Base-by-base conservation (phyloP, 176 grass and related monocot species). In the Avena sativa region DNA sequence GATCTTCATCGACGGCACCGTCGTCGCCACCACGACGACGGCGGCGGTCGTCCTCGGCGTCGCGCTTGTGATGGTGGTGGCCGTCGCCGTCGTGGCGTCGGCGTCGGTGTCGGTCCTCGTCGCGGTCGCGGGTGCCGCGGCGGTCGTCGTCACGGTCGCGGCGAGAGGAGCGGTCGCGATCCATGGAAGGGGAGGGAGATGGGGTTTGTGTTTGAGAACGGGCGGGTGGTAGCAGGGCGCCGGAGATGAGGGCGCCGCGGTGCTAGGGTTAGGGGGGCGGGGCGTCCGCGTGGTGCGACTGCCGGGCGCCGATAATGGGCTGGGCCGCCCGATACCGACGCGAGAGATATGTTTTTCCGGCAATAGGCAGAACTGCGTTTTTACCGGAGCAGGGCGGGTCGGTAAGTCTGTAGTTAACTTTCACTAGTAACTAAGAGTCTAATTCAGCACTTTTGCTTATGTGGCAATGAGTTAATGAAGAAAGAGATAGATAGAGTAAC, bases 101-200 rank as follows among this genome's bases (percentile, higher is more conserved):
- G 40, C 87, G 74, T 25, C 84, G 71, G 36, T 87, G 78, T 5
- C 82, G 79, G 71, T 91, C 86, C 8, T 86, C 87, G 4, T 87
- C 81, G 17, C 88, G 89, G 46, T 90, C 88, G 34, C 89, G 87
- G 21, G 78, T 16, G 16, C 36, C 34, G 60, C 15, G 12, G 0
- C 53, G 55, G 6, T 48, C 70, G 20, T 12, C 11, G 15, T 84
- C 32, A 23, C 84, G 61, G 23, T 84, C 61, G 3, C 83, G 84
- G 51, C 88, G 78, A 3, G 66, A 89, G 61, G 89, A 88, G 69
- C 87, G 86, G 23, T 87, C 87, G 81, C 89, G 91, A 78, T 93
- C 92, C 95, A 95, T 95, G 62, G 81, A 17, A 2, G 12, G 9
- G 25, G 52, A 17, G 63, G 72, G 20, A 6, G 32, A 50, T 10